Percentiles rank a stretch among this genome's conserved stretches.
phyloP scores from a whole-genome alignment of 1,284 basidiomycete genomes.

The Exobasidium cylindrosporum region DNA sequence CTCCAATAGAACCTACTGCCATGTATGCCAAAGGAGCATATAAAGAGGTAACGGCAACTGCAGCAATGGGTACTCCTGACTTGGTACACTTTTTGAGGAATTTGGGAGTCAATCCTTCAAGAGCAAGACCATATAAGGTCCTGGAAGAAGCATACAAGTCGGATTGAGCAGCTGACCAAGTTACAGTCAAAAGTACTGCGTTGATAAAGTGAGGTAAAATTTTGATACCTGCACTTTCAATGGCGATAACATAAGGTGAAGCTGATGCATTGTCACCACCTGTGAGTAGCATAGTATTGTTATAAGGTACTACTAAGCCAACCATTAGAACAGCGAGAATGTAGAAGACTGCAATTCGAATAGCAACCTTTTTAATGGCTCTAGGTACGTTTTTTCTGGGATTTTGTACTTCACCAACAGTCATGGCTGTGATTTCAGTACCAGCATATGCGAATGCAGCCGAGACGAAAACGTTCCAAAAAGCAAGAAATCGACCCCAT shows the following conservation, averaged over 20 bases:
- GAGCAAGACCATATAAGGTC: slow-evolving; percentile 63
- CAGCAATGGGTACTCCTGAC: slow-evolving; percentile 71
- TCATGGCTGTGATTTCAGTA: slow-evolving; percentile 81
- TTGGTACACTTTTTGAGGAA: slow-evolving; percentile 69
- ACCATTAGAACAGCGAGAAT: slow-evolving; percentile 58
- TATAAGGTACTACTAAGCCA: slow-evolving; percentile 43
- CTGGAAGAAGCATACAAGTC: slow-evolving; percentile 79
- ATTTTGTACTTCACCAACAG: slow-evolving; percentile 65
- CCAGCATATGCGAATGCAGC: slow-evolving; percentile 77
- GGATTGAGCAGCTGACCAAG: slow-evolving; percentile 79
- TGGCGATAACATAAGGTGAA: slow-evolving; percentile 56
- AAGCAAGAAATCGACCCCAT: slow-evolving; percentile 61
- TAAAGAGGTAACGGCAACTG: slow-evolving; percentile 66
- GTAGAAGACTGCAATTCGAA: slow-evolving; percentile 57
- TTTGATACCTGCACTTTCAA: slow-evolving; percentile 56
- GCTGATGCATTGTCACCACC: slow-evolving; percentile 23
- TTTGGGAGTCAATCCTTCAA: slow-evolving; percentile 70
- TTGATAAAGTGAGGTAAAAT: slow-evolving; percentile 64
- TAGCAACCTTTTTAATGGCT: slow-evolving; percentile 37
- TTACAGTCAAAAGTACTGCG: slow-evolving; percentile 71
- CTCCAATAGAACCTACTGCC: slow-evolving; percentile 58
- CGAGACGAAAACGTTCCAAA: slow-evolving; percentile 52
- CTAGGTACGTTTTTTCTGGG: slow-evolving; percentile 51
- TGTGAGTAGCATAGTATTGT: slow-evolving; percentile 25
- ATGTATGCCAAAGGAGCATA: slow-evolving; percentile 70